Percentiles rank a stretch among this genome's conserved stretches.
These are phyloP conservation scores for Diaporthe citri DNA, from an alignment of 2,329 filamentous ascomycete genomes.

Conservation along the genomic window DNA sequence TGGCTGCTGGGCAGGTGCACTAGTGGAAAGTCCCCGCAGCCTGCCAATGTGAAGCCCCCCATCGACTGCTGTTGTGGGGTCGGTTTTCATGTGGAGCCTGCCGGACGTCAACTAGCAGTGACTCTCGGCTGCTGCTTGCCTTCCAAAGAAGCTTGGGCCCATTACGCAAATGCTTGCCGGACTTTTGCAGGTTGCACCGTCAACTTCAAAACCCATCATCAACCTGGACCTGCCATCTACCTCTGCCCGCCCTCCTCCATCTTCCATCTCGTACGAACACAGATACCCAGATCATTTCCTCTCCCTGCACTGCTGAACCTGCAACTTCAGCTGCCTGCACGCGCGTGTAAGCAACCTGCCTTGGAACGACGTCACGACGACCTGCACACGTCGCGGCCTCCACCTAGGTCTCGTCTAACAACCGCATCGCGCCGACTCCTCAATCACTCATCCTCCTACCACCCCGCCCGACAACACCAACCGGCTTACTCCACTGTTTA, in stretches of 20 bases:
- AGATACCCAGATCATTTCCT: conserved; percentile 16
- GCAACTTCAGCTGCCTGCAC: conserved; percentile 22
- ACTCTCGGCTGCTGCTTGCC: conserved; percentile 19
- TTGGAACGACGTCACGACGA: conserved; percentile 36
- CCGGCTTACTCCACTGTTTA: neutral
- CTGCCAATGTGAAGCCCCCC: neutral
- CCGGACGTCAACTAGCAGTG: conserved; percentile 27
- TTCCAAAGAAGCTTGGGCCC: conserved; percentile 34
- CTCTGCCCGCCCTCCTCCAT: conserved; percentile 19
- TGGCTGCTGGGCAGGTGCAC: neutral
- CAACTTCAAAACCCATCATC: conserved; percentile 26
- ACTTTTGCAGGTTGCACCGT: conserved; percentile 31
- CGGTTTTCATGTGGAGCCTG: conserved; percentile 26
- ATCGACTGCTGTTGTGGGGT: conserved; percentile 9
- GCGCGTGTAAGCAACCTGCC: neutral
- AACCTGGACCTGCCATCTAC: conserved; percentile 30
- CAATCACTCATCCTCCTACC: neutral
- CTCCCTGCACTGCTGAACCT: conserved; percentile 9
- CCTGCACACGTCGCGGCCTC: conserved; percentile 40
- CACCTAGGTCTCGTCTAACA: conserved; percentile 30
- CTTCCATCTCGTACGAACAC: conserved; percentile 18
- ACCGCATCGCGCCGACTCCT: conserved; percentile 29
- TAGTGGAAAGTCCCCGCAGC: conserved; percentile 2
- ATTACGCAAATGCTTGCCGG: conserved; percentile 37
- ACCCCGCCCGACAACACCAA: conserved; percentile 10